These are phyloP conservation scores for Geotrichum klebahnii DNA, from an alignment of 1,139 yeast genomes.

Conservation along the genomic window DNA sequence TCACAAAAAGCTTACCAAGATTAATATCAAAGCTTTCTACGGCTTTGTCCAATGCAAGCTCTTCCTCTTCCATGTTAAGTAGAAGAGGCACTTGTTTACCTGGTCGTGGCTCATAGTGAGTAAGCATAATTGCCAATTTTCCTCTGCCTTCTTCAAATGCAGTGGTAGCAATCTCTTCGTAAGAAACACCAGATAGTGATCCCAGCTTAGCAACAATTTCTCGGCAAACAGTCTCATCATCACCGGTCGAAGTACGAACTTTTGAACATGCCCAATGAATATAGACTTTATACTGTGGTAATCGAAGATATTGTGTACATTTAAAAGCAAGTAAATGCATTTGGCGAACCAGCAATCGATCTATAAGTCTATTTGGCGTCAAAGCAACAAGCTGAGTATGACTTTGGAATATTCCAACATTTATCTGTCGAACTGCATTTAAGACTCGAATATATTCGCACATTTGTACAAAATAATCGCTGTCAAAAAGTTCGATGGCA, in stretches of 20 bases:
- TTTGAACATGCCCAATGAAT: conserved; percentile 80
- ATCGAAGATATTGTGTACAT: conserved; percentile 51
- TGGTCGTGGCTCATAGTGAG: conserved; percentile 65
- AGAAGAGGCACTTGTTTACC: conserved; percentile 60
- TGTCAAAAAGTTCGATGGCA: conserved; percentile 51
- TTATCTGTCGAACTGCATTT: conserved; percentile 60
- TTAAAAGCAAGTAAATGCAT: conserved; percentile 62
- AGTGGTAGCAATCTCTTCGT: conserved; percentile 58
- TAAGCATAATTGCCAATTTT: conserved; percentile 58
- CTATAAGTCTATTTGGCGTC: conserved; percentile 48
- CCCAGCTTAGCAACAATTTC: conserved; percentile 48
- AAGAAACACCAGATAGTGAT: conserved; percentile 47
- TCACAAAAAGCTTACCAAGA: conserved; percentile 34
- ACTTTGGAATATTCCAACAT: conserved; percentile 68
- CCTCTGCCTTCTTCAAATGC: conserved; percentile 84
- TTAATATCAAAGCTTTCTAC: conserved; percentile 64
- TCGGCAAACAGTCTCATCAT: conserved; percentile 57
- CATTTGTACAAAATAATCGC: conserved; percentile 58
- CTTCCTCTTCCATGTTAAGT: conserved; percentile 67
- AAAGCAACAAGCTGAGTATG: conserved; percentile 46
- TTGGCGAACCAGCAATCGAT: conserved; percentile 56
- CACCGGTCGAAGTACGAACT: conserved; percentile 52
- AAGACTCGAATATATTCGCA: conserved; percentile 61
- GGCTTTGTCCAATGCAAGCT: conserved; percentile 64
- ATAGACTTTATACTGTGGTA: conserved; percentile 57